phyloP scores from a whole-genome alignment of 495 filamentous ascomycete genomes.

The Gamarada debralockiae region DNA sequence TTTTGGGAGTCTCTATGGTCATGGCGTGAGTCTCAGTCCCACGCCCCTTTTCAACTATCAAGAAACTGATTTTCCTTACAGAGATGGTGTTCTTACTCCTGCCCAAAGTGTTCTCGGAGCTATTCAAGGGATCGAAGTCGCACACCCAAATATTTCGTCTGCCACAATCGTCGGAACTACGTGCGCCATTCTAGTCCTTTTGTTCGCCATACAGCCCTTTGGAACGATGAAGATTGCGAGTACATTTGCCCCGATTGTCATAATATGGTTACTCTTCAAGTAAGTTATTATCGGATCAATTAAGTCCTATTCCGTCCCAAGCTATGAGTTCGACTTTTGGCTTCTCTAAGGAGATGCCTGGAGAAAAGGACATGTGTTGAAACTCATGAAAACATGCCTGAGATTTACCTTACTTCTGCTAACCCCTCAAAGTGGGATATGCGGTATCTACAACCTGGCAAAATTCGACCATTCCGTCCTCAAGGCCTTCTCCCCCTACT shows the following conservation, averaged over 20 bases:
- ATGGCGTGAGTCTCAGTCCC: conserved; percentile 46
- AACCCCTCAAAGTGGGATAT: conserved; percentile 19
- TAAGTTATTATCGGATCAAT: conserved; percentile 18
- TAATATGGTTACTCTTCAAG: conserved; percentile 71
- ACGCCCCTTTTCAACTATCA: no score
- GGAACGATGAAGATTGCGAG: conserved; percentile 62
- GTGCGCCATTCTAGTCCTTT: conserved; percentile 63
- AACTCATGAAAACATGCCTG: no score
- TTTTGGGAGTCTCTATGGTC: conserved; percentile 67
- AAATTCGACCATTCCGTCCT: conserved; percentile 62
- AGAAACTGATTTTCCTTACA: no score
- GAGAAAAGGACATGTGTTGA: no score
- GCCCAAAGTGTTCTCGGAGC: conserved; percentile 68
- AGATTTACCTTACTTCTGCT: no score
- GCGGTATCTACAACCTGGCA: conserved; percentile 69
- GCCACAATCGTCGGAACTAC: conserved; percentile 61
- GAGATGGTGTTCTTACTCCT: conserved; percentile 65
- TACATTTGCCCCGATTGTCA: conserved; percentile 67
- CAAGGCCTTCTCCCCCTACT: conserved; percentile 66
- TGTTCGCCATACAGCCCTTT: conserved; percentile 68
- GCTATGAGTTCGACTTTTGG: no score
- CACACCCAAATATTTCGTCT: conserved; percentile 37
- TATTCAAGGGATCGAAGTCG: conserved; percentile 60
- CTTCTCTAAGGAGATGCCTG: no score
- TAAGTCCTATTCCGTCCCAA: no score